Percentiles rank a stretch among this genome's conserved stretches.
phyloP scores from a whole-genome alignment of 306 rosid genomes.

The Gillenia trifoliata region DNA sequence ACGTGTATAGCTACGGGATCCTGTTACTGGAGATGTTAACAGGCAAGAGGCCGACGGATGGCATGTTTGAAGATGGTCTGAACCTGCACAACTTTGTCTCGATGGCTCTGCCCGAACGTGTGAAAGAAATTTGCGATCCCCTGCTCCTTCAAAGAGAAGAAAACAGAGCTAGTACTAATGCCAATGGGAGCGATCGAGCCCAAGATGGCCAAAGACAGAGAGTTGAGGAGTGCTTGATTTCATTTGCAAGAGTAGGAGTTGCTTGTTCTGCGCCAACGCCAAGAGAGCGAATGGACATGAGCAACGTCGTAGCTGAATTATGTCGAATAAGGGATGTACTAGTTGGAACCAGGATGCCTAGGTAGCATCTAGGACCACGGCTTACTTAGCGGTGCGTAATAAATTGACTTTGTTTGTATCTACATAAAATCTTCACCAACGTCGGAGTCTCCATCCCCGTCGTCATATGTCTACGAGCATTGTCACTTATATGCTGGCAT shows the following conservation, averaged over 20 bases:
- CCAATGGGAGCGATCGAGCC: not conserved
- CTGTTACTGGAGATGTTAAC: not conserved
- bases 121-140: not conserved
- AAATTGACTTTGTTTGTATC: too few species aligned
- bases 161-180: not conserved
- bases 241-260: constrained; percentile 17
- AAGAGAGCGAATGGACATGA: not conserved
- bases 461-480: too few species aligned
- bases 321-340: not conserved
- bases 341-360: not conserved
- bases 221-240: constrained; percentile 4
- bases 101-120: not conserved
- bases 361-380: not conserved
- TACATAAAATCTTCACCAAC: too few species aligned
- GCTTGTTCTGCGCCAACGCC: constrained; percentile 8
- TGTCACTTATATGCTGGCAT: too few species aligned
- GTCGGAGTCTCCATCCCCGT: too few species aligned
- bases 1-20: not conserved
- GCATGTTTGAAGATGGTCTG: constrained; percentile 1
- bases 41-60: not conserved
- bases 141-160: not conserved
- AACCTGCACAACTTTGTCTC: constrained; percentile 8
- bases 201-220: not conserved
- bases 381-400: too few species aligned
- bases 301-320: not conserved